A percentile compares a stretch with the other conserved stretches of the same genome.
Conservation (phyloP, 2,329 filamentous ascomycete species). For the Gaeumannomyces sp. region DNA sequence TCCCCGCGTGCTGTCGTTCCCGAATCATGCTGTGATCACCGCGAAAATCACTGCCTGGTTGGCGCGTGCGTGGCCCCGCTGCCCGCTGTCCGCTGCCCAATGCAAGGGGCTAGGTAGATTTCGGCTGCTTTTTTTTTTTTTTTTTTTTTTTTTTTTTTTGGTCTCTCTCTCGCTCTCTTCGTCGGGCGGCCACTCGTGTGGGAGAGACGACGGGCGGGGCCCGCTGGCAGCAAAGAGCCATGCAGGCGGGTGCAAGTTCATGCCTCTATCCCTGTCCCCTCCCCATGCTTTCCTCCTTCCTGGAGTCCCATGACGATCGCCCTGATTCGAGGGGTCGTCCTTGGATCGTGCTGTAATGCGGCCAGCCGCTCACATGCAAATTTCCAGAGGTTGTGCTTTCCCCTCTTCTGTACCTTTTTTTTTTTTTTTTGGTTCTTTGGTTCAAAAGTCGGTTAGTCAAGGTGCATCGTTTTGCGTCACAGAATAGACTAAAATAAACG, state of each 20-base stretch:
- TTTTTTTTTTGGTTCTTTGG: not conserved
- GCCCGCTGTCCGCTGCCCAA: not conserved
- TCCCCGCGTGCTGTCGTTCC: slow-evolving; percentile 9
- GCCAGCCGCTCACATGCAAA: not conserved
- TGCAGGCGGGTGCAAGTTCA: not conserved
- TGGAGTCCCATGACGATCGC: not conserved
- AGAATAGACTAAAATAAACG: not conserved
- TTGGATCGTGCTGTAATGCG: not conserved
- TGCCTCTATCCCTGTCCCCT: not conserved
- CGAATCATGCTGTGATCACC: not conserved
- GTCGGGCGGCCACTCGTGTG: not conserved
- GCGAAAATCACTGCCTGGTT: not conserved
- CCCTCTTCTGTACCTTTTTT: too few species aligned
- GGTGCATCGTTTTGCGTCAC: not conserved
- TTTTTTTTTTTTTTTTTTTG: not conserved
- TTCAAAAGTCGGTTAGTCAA: too few species aligned
- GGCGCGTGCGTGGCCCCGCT: not conserved
- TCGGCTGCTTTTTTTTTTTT: not conserved
- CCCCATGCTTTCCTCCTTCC: too few species aligned
- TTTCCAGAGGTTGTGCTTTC: not conserved
- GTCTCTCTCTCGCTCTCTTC: not conserved
- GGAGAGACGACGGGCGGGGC: not conserved
- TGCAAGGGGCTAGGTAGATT: not conserved
- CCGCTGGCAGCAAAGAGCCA: not conserved
- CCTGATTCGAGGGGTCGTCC: not conserved